Evolutionary conservation across 2,329 filamentous ascomycete genomes (phyloP), one percentile per base, ranked within the genome.

Genomic region (Aspergillus aculeatus): DNA sequence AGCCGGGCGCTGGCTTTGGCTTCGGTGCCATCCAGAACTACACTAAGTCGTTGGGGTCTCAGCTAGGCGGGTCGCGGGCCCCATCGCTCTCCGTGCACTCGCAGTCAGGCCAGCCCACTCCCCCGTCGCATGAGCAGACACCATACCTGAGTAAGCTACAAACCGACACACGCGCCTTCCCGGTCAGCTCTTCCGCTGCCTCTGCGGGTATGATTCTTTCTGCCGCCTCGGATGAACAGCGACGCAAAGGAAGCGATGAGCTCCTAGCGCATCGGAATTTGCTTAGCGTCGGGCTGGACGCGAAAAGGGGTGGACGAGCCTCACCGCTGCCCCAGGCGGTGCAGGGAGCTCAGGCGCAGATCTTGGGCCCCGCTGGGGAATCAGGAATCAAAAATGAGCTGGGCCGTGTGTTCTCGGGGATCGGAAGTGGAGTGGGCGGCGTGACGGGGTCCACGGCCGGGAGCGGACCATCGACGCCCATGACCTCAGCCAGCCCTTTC

Each of bases 331-430:
- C 94, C 1, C 94, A 97, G 75, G 93, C 94, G 23, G 93, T 97
- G 0, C 93, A 97, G 72, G 94, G 94, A 23, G 93, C 91, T 1
- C 93, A 96, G 73, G 86, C 89, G 16, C 90, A 92, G 68, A 85
- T 90, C 44, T 84, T 90, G 56, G 91, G 90, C 3, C 91, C 92
- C 5, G 86, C 87, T 14, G 90, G 89, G 16, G 92, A 96, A 73
- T 90, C 92, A 11, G 90, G 90, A 48, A 96, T 97, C 71, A 96
- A 97, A 81, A 96, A 88, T 72, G 94, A 97, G 73, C 93, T 97
- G 73, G 93, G 93, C 29, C 88, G 92, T 63, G 96, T 97, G 83
- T 97, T 96, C 77, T 92, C 91, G 19, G 94, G 94, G n/a, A 92
- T 98, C 66, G 93, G 87, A 16, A 88, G 86, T 73, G 87, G 87